Percentiles rank a stretch among this genome's conserved stretches.
Evolutionary conservation across 1,284 basidiomycete species (phyloP).

Genomic region (Cystobasidium pallidum): DNA sequence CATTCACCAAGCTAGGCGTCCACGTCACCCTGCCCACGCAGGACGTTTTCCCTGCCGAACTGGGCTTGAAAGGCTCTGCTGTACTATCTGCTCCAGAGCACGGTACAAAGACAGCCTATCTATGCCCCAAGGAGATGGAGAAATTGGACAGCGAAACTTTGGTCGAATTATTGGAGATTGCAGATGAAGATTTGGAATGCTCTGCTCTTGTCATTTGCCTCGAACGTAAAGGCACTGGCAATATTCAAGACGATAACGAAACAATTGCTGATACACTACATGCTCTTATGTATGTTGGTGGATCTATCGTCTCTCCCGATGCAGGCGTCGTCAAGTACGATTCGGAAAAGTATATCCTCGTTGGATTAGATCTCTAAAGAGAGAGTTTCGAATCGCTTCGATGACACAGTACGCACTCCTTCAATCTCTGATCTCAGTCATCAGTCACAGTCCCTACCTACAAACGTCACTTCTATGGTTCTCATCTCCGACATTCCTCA

Average conservation of each 20-base stretch:
- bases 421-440: not conserved
- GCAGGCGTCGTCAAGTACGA: conserved; percentile 22
- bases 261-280: conserved; percentile 35
- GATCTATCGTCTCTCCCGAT: conserved; percentile 43
- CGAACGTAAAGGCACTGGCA: conserved; percentile 22
- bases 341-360: conserved; percentile 41
- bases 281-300: conserved; percentile 46
- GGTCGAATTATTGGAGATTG: conserved; percentile 42
- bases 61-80: conserved; percentile 21
- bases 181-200: conserved; percentile 46
- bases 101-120: conserved; percentile 39
- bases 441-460: not conserved
- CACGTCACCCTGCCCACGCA: conserved; percentile 18
- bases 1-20: conserved; percentile 34
- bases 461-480: conserved; percentile 10
- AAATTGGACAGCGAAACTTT: conserved; percentile 43
- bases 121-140: conserved; percentile 25
- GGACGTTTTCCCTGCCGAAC: conserved; percentile 21
- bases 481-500: conserved; percentile 1
- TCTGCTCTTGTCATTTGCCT: conserved; percentile 43
- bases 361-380: conserved; percentile 46
- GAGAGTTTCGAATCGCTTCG: not conserved
- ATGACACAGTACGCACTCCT: not conserved
- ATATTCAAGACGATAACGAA: not conserved
- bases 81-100: conserved; percentile 22